These are phyloP conservation scores for Neopestalotiopsis clavispora DNA, from an alignment of 2,329 filamentous ascomycete species.

Conservation along the genomic window DNA sequence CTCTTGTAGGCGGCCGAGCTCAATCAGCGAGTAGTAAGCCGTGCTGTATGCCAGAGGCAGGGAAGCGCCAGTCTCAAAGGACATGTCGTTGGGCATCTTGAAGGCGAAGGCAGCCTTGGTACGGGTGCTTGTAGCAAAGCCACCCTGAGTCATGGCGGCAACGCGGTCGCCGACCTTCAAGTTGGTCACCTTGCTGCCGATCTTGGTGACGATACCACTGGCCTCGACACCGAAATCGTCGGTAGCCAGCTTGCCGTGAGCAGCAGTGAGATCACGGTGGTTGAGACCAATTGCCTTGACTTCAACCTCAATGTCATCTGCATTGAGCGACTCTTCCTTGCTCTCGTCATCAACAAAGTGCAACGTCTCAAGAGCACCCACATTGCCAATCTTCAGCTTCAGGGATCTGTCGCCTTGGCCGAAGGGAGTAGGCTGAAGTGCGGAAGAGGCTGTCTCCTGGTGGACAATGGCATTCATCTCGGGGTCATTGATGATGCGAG, in stretches of 20 bases:
- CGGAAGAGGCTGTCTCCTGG: constrained; percentile 43
- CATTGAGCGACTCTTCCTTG: constrained; percentile 33
- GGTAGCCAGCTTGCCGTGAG: constrained; percentile 31
- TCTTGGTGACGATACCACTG: constrained; percentile 30
- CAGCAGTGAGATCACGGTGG: constrained; percentile 33
- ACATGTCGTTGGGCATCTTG: constrained; percentile 33
- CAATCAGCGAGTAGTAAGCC: constrained; percentile 19
- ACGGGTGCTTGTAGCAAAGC: constrained; percentile 32
- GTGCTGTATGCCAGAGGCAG: constrained; percentile 19
- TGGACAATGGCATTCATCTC: constrained; percentile 49
- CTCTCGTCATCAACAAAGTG: constrained; percentile 32
- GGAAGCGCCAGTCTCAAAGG: constrained; percentile 22
- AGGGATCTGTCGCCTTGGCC: constrained; percentile 29
- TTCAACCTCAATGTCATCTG: constrained; percentile 40
- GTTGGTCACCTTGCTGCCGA: constrained; percentile 32
- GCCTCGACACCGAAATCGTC: constrained; percentile 35
- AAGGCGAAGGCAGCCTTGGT: constrained; percentile 34
- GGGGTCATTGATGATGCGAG: constrained; percentile 43
- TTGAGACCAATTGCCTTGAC: constrained; percentile 35
- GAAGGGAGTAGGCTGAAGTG: constrained; percentile 46
- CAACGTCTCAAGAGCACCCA: constrained; percentile 34
- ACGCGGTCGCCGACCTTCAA: constrained; percentile 33
- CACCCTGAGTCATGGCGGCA: constrained; percentile 44
- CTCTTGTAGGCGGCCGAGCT: constrained; percentile 18
- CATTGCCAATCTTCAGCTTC: constrained; percentile 31